These are phyloP conservation scores for Trypanosoma brucei DNA, from an alignment of 208 protist genomes.

Conservation along the genomic window DNA sequence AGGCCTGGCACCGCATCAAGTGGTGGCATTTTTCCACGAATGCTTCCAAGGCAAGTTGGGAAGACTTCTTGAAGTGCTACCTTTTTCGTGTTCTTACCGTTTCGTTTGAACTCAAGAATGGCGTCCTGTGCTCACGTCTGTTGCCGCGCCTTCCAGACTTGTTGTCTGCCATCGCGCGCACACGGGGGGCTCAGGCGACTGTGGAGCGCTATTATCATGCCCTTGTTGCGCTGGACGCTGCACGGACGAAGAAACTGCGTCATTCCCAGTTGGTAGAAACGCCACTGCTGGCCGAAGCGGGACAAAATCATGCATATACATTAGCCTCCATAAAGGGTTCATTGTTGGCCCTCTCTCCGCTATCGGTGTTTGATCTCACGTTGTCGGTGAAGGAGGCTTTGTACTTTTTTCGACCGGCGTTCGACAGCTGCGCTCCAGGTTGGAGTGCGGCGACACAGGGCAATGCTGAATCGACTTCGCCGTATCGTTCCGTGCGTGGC, in stretches of 20 bases:
- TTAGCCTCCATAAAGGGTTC: slow-evolving; percentile 3
- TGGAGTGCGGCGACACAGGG: no score
- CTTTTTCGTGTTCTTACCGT: slow-evolving; percentile 33
- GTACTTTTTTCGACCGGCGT: background rate
- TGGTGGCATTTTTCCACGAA: slow-evolving; percentile 28
- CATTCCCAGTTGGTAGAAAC: slow-evolving; percentile 4
- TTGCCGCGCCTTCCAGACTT: slow-evolving; percentile 40
- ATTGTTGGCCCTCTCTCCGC: slow-evolving; percentile 1
- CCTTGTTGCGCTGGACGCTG: slow-evolving; percentile 31
- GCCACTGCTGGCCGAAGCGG: no score
- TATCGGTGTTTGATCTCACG: slow-evolving; percentile 18
- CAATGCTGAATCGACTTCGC: background rate
- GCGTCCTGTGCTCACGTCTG: slow-evolving; percentile 19
- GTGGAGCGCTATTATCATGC: slow-evolving; percentile 53
- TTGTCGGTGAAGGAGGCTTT: slow-evolving; percentile 21
- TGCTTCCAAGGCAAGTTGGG: background rate
- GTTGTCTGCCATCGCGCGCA: slow-evolving; percentile 24
- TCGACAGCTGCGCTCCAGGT: background rate
- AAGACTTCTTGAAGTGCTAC: slow-evolving; percentile 18
- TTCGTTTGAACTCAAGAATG: slow-evolving; percentile 30
- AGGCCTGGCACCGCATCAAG: slow-evolving; percentile 25
- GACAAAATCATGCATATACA: no score
- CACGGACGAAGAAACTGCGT: slow-evolving; percentile 13
- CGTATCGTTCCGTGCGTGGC: background rate
- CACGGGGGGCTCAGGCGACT: slow-evolving; percentile 17